phyloP scores from a whole-genome alignment of 306 rosid genomes.

The Fragaria iinumae region DNA sequence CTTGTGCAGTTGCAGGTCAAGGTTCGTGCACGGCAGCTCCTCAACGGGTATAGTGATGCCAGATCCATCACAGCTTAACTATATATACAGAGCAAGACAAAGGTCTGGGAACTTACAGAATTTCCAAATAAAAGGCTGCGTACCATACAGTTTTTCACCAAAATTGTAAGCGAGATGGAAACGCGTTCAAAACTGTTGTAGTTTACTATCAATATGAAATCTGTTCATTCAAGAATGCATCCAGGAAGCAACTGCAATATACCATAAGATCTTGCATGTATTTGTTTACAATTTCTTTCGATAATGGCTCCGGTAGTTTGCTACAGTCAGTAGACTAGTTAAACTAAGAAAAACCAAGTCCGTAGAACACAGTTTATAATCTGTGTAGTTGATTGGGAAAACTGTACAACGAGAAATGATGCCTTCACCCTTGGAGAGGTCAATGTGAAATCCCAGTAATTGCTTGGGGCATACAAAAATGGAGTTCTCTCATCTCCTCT shows the following conservation, averaged over 20 bases:
- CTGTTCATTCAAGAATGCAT: neutral
- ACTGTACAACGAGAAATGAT: conserved; percentile 23
- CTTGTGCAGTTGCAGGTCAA: conserved; percentile 68
- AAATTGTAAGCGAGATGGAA: neutral
- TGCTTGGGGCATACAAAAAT: conserved; percentile 11
- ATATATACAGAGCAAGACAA: neutral
- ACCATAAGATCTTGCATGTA: neutral
- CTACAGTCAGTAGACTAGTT: neutral
- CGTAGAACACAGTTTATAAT: neutral
- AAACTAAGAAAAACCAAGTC: neutral
- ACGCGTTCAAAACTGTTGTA: neutral
- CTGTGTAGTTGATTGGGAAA: neutral
- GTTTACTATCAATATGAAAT: neutral
- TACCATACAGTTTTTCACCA: neutral
- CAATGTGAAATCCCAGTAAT: neutral
- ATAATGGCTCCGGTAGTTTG: neutral
- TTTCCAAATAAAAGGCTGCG: neutral
- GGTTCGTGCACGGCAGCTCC: conserved; percentile 70
- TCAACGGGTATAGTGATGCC: conserved; percentile 12
- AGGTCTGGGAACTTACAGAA: neutral
- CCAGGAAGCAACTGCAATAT: neutral
- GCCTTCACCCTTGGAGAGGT: conserved; percentile 5
- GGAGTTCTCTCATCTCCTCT: neutral
- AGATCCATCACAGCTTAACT: neutral
- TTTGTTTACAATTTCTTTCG: neutral